A percentile compares a stretch with the other conserved stretches of the same genome.
Conservation (phyloP, 2,329 filamentous ascomycete species). For the Neonectria neomacrospora region DNA sequence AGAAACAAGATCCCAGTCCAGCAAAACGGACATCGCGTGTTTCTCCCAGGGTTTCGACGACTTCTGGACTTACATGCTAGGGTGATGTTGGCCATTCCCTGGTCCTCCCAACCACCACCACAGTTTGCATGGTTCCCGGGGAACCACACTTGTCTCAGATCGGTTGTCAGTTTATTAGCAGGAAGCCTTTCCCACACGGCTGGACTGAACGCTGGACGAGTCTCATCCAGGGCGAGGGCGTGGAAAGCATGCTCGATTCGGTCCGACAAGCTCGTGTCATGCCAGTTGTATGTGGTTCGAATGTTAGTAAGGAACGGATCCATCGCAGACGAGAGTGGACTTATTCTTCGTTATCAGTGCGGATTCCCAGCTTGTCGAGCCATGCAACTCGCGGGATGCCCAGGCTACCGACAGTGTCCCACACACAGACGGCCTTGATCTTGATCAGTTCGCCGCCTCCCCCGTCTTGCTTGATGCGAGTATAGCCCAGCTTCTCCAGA, state of each 20-base stretch:
- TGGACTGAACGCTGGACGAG: constrained; percentile 63
- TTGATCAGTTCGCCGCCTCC: constrained; percentile 58
- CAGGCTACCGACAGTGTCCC: constrained; percentile 57
- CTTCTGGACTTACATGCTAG: constrained; percentile 52
- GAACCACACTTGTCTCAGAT: constrained; percentile 70
- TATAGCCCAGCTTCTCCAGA: constrained; percentile 57
- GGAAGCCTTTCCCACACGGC: constrained; percentile 63
- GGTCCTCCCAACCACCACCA: constrained; percentile 72
- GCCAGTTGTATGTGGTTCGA: constrained; percentile 59
- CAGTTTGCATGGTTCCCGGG: constrained; percentile 77
- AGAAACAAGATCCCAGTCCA: not conserved
- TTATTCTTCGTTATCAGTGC: constrained; percentile 59
- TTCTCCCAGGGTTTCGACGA: not conserved
- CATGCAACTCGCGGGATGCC: constrained; percentile 58
- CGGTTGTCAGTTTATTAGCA: constrained; percentile 52
- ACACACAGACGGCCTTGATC: constrained; percentile 59
- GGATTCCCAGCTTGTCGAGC: constrained; percentile 60
- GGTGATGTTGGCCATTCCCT: constrained; percentile 55
- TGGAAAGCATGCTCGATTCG: constrained; percentile 69
- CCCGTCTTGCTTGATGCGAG: constrained; percentile 54
- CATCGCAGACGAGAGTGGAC: constrained; percentile 40
- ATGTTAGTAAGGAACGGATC: constrained; percentile 44
- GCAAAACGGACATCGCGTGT: no score
- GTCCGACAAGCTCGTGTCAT: constrained; percentile 63
- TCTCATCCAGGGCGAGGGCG: constrained; percentile 68